Percentiles rank a stretch among this genome's conserved stretches.
phyloP scores from a whole-genome alignment of 2,329 filamentous ascomycete species.

The Ophiocordyceps sinensis region DNA sequence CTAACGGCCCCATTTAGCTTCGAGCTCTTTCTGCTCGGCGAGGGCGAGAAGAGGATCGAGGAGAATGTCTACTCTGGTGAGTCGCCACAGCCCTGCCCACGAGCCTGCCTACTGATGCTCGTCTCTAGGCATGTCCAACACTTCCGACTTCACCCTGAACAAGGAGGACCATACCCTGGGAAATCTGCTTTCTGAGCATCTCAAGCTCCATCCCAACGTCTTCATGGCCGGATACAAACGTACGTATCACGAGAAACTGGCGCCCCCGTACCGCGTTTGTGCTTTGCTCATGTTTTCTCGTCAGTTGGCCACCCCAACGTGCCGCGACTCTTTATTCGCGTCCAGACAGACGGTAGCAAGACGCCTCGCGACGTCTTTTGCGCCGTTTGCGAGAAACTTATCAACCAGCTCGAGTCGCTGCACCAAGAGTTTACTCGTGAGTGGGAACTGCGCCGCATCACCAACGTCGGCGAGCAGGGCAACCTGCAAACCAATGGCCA shows the following conservation, averaged over 20 bases:
- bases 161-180: conserved; percentile 96
- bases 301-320: conserved; percentile 45
- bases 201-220: conserved; percentile 73
- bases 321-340: conserved; percentile 52
- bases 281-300: conserved; percentile 2
- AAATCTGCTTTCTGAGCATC: conserved; percentile 74
- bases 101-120: conserved; percentile 1
- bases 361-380: conserved; percentile 82
- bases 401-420: conserved; percentile 66
- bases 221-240: conserved; percentile 79
- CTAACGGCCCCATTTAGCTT: conserved; percentile 43
- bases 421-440: conserved; percentile 86
- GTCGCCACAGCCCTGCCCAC: conserved; percentile 14
- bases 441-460: conserved; percentile 79
- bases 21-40: conserved; percentile 78
- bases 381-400: conserved; percentile 65
- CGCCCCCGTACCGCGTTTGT: conserved; percentile 10
- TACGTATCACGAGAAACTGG: conserved; percentile 3
- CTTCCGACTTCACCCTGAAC: conserved; percentile 87
- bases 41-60: conserved; percentile 88
- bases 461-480: conserved; percentile 46
- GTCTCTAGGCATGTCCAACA: conserved; percentile 65
- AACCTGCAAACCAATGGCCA: conserved; percentile 23
- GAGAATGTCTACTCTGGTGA: conserved; percentile 79
- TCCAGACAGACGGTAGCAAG: conserved; percentile 82